phyloP scores from a whole-genome alignment of 1,284 basidiomycete genomes.

The Leccinum variabile region DNA sequence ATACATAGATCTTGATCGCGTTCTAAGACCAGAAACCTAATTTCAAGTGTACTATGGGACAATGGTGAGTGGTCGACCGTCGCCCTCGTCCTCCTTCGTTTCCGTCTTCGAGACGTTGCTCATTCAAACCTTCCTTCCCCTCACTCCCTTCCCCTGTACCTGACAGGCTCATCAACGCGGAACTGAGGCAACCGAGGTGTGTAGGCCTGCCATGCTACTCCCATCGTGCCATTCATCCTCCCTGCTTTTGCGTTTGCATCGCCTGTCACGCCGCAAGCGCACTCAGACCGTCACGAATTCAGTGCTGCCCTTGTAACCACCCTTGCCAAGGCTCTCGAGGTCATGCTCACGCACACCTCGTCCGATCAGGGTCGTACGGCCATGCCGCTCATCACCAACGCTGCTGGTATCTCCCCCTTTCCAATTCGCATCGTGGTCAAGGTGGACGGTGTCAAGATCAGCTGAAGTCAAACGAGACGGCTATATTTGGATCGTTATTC shows the following conservation, averaged over 20 bases:
- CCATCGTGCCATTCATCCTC: not conserved
- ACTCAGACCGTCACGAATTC: slow-evolving; percentile 61
- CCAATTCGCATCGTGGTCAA: slow-evolving; percentile 65
- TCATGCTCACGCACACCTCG: slow-evolving; percentile 70
- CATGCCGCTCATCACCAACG: slow-evolving; percentile 73
- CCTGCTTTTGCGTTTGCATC: not conserved
- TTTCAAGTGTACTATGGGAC: no score
- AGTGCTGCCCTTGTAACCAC: slow-evolving; percentile 54
- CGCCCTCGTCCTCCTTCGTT: not conserved
- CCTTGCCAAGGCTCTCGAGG: slow-evolving; percentile 61
- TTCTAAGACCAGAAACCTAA: no score
- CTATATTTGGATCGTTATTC: not conserved
- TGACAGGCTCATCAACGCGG: slow-evolving; percentile 69
- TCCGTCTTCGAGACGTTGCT: not conserved
- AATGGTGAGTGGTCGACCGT: no score
- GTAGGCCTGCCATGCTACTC: slow-evolving; percentile 10
- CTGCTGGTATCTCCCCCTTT: slow-evolving; percentile 71
- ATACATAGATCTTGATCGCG: no score
- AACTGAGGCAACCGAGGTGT: slow-evolving; percentile 66
- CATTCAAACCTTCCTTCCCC: not conserved
- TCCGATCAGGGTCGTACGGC: slow-evolving; percentile 69
- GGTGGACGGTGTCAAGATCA: slow-evolving; percentile 61
- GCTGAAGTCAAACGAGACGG: slow-evolving; percentile 27
- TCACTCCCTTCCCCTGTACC: not conserved
- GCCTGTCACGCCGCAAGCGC: no score